Evolutionary conservation across 2,329 filamentous ascomycete genomes (phyloP).

Genomic region (Arthrobotrys musiformis): DNA sequence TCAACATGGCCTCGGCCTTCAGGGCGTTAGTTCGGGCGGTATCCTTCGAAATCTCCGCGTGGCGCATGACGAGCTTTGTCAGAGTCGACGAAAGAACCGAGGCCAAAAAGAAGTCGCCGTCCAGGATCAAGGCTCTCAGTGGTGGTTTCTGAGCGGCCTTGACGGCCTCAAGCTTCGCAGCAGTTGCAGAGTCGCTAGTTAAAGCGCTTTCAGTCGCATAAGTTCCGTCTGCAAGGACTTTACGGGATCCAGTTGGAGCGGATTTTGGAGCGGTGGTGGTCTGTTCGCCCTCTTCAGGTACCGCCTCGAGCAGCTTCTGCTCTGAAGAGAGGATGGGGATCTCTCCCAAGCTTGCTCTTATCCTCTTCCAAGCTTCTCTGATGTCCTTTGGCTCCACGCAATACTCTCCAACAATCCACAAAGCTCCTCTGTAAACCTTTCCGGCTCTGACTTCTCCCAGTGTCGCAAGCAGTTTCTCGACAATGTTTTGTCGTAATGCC

Average conservation of each 20-base stretch:
- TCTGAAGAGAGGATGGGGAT: conserved; percentile 97
- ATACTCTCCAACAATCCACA: conserved; percentile 99
- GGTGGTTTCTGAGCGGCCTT: conserved; percentile 97
- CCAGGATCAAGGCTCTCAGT: conserved; percentile 90
- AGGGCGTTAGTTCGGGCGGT: conserved; percentile 89
- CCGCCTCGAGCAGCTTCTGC: conserved; percentile 87
- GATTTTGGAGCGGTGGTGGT: conserved; percentile 78
- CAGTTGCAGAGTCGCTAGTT: conserved; percentile 88
- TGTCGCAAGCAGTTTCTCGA: conserved; percentile 87
- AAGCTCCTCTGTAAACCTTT: conserved; percentile 94
- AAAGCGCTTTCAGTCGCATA: conserved; percentile 97
- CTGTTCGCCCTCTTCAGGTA: conserved; percentile 70
- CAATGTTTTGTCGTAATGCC: conserved; percentile 84
- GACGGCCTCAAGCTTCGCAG: conserved; percentile 92
- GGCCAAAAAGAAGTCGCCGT: conserved; percentile 95
- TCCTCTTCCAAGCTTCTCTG: conserved; percentile 92
- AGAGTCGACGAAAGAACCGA: conserved; percentile 95
- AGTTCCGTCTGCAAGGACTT: conserved; percentile 93
- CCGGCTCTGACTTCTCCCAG: conserved; percentile 92
- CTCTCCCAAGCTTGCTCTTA: conserved; percentile 91
- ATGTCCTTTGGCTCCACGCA: conserved; percentile 80
- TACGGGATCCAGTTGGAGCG: conserved; percentile 83
- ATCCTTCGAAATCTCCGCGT: conserved; percentile 90
- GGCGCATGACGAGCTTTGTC: conserved; percentile 97
- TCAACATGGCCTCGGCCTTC: conserved; percentile 96